These are phyloP conservation scores for Neurospora sp. DNA, from an alignment of 495 filamentous ascomycete genomes.

Conservation along the genomic window DNA sequence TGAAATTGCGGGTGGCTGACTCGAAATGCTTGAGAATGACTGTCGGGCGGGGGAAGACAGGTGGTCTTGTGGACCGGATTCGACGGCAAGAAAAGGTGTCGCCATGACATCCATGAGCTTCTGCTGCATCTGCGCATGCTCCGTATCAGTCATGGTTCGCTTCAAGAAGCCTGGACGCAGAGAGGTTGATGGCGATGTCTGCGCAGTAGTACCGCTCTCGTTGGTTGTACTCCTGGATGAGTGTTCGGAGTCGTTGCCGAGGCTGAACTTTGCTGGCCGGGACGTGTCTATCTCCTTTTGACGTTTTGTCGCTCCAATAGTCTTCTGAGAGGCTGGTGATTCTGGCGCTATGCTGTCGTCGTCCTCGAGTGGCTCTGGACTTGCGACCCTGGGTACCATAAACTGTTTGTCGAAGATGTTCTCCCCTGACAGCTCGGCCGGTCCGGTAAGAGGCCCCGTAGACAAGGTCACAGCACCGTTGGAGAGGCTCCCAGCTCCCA, in stretches of 20 bases:
- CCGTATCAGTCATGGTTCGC: slow-evolving; percentile 79
- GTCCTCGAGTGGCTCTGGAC: slow-evolving; percentile 36
- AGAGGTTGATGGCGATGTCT: slow-evolving; percentile 43
- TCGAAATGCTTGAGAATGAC: slow-evolving; percentile 23
- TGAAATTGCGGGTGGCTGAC: slow-evolving; percentile 21
- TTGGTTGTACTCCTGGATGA: slow-evolving; percentile 48
- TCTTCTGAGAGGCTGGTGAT: background rate
- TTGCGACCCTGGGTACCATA: slow-evolving; percentile 36
- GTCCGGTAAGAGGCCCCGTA: slow-evolving; percentile 63
- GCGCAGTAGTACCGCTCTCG: slow-evolving; percentile 42
- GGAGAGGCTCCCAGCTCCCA: slow-evolving; percentile 45
- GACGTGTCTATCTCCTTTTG: background rate
- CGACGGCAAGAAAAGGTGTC: slow-evolving; percentile 58
- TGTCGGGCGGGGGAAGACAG: slow-evolving; percentile 33
- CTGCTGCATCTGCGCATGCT: slow-evolving; percentile 57
- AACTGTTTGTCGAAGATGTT: slow-evolving; percentile 82
- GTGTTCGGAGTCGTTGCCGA: slow-evolving; percentile 31
- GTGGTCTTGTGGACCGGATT: slow-evolving; percentile 37
- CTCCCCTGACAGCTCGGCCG: slow-evolving; percentile 50
- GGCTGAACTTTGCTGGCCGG: slow-evolving; percentile 8
- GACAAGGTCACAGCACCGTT: slow-evolving; percentile 30
- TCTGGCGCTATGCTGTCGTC: background rate
- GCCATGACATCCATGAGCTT: slow-evolving; percentile 85
- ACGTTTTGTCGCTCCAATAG: background rate
- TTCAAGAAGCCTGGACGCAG: slow-evolving; percentile 61